A percentile compares a stretch with the other conserved stretches of the same genome.
These are phyloP conservation scores for Myxozyma monticola DNA, from an alignment of 805 yeast species.

Conservation along the genomic window DNA sequence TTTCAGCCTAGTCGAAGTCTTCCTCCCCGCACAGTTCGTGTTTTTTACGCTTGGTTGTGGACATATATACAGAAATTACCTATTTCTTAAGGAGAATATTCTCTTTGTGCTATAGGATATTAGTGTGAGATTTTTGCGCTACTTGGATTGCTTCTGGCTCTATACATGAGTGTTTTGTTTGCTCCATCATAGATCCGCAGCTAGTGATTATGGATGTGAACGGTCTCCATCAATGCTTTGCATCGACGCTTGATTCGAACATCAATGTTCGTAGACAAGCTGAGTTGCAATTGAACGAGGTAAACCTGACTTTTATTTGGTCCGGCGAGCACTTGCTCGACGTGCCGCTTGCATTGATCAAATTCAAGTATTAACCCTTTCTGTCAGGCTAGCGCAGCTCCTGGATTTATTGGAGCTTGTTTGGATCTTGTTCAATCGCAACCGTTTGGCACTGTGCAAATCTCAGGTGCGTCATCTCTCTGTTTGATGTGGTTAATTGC, in stretches of 20 bases:
- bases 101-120: too few relatives aligned
- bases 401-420: conserved; percentile 82
- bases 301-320: conserved; percentile 11
- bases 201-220: conserved; percentile 66
- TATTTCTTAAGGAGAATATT: too few relatives aligned
- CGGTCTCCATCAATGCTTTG: conserved; percentile 69
- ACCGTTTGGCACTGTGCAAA: conserved; percentile 23
- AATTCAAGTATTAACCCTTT: too few relatives aligned
- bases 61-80: too few relatives aligned
- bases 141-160: background rate
- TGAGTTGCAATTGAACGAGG: conserved; percentile 58
- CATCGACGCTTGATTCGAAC: conserved; percentile 73
- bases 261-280: conserved; percentile 63
- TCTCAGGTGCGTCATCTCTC: conserved; percentile 20
- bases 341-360: background rate
- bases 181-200: too few relatives aligned
- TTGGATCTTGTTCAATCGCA: conserved; percentile 62
- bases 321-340: background rate
- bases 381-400: conserved; percentile 48
- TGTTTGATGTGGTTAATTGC: background rate
- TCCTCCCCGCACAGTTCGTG: too few relatives aligned
- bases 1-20: too few relatives aligned
- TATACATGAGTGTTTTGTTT: background rate
- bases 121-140: too few relatives aligned
- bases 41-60: too few relatives aligned